phyloP scores from a whole-genome alignment of 441 rosid genomes.

The Euphorbia corollata region DNA sequence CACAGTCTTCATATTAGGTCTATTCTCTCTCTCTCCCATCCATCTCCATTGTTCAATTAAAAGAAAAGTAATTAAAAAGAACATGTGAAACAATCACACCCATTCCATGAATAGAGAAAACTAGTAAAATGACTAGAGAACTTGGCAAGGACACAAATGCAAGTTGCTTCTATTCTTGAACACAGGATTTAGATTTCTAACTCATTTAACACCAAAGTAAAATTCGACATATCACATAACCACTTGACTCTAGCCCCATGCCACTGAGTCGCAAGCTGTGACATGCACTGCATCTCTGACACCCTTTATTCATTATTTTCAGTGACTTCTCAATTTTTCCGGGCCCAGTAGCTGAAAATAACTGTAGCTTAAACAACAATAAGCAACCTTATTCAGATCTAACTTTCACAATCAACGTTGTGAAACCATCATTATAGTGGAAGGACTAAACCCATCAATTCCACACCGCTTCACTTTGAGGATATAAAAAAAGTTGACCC shows the following conservation, averaged over 20 bases:
- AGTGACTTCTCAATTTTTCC: background rate
- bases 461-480: background rate
- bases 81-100: background rate
- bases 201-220: background rate
- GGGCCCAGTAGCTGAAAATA: background rate
- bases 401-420: background rate
- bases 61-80: background rate
- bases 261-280: background rate
- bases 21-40: background rate
- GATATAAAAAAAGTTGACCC: background rate
- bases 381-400: background rate
- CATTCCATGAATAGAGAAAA: background rate
- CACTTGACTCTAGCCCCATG: background rate
- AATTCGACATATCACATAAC: background rate
- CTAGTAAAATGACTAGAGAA: background rate
- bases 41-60: background rate
- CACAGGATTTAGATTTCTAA: background rate
- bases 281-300: background rate
- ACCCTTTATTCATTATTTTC: background rate
- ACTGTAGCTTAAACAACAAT: background rate
- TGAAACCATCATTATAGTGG: background rate
- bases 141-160: background rate
- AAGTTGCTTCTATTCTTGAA: background rate
- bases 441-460: background rate
- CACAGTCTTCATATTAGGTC: no score